Evolutionary conservation across 2,329 filamentous ascomycete species (phyloP).

Genomic region (Claviceps sp.): DNA sequence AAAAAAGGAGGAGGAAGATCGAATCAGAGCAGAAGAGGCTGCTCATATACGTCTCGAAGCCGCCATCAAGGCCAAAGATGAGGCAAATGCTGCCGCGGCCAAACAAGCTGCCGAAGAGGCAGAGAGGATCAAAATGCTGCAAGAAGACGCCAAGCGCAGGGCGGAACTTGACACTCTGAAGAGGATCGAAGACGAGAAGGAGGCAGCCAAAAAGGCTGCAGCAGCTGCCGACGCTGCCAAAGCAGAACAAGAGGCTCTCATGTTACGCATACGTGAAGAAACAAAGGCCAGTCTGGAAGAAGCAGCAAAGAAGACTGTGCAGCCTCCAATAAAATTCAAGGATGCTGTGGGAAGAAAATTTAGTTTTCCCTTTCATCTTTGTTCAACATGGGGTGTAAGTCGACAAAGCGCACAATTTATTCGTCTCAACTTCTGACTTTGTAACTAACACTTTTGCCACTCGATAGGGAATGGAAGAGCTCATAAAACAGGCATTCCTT

Average conservation of each 20-base stretch:
- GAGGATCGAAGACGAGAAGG: slow-evolving; percentile 27
- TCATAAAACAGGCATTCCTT: slow-evolving; percentile 73
- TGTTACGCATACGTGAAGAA: slow-evolving; percentile 43
- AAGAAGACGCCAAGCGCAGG: slow-evolving; percentile 25
- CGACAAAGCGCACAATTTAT: not conserved
- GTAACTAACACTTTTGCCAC: slow-evolving; percentile 5
- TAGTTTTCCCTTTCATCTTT: slow-evolving; percentile 78
- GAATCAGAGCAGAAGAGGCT: slow-evolving; percentile 33
- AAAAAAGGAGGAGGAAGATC: slow-evolving; percentile 25
- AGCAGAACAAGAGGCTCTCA: slow-evolving; percentile 45
- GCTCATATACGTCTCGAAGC: slow-evolving; percentile 28
- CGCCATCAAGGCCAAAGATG: slow-evolving; percentile 27
- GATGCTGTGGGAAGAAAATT: slow-evolving; percentile 87
- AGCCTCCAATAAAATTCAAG: slow-evolving; percentile 75
- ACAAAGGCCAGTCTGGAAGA: slow-evolving; percentile 36
- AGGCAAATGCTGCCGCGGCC: slow-evolving; percentile 29
- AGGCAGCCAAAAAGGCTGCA: slow-evolving; percentile 26
- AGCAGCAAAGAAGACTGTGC: slow-evolving; percentile 42
- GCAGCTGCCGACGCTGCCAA: slow-evolving; percentile 34
- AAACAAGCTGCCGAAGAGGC: slow-evolving; percentile 29
- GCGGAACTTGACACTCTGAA: slow-evolving; percentile 26
- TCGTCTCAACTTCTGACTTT: no score
- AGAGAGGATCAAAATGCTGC: slow-evolving; percentile 23
- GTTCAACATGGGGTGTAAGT: slow-evolving; percentile 70
- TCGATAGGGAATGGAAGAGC: slow-evolving; percentile 67